These are phyloP conservation scores for Ilex asprella DNA, from an alignment of 257 asterid species.

Conservation along the genomic window DNA sequence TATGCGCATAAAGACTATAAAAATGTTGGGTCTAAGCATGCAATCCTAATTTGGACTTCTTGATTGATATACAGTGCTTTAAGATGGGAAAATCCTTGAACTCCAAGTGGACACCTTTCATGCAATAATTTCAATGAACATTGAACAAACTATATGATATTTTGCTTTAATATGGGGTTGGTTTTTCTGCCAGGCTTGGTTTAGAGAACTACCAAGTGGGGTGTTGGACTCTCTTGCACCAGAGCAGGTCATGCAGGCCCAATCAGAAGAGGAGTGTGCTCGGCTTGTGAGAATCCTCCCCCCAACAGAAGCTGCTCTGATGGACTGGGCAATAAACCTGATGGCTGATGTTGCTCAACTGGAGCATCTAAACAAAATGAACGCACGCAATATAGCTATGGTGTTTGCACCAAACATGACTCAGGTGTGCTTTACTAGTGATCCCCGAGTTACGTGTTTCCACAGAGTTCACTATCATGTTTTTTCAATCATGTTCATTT, in stretches of 20 bases:
- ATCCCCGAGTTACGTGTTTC: too few relatives aligned
- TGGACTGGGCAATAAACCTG: conserved; percentile 85
- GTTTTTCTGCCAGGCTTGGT: conserved; percentile 45
- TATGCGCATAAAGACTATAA: too few relatives aligned
- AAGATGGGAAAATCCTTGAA: too few relatives aligned
- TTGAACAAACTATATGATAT: too few relatives aligned
- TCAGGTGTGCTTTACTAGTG: conserved; percentile 32
- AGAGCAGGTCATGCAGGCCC: conserved; percentile 68
- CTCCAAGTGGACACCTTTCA: too few relatives aligned
- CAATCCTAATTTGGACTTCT: too few relatives aligned
- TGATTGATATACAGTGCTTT: too few relatives aligned
- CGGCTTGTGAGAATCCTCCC: conserved; percentile 69
- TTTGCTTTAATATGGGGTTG: neutral
- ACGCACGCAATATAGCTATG: conserved; percentile 80
- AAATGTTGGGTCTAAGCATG: too few relatives aligned
- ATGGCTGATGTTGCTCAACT: conserved; percentile 94
- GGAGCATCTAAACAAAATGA: conserved; percentile 73
- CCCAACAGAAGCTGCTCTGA: conserved; percentile 62
- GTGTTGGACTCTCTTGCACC: conserved; percentile 70
- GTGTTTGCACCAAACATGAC: conserved; percentile 97
- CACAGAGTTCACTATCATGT: too few relatives aligned
- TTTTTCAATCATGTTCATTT: too few relatives aligned
- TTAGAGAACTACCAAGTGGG: conserved; percentile 82
- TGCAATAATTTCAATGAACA: too few relatives aligned
- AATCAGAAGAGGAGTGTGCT: conserved; percentile 65